Conservation (phyloP, 2,329 filamentous ascomycete species). For the Neofusicoccum ribis region DNA sequence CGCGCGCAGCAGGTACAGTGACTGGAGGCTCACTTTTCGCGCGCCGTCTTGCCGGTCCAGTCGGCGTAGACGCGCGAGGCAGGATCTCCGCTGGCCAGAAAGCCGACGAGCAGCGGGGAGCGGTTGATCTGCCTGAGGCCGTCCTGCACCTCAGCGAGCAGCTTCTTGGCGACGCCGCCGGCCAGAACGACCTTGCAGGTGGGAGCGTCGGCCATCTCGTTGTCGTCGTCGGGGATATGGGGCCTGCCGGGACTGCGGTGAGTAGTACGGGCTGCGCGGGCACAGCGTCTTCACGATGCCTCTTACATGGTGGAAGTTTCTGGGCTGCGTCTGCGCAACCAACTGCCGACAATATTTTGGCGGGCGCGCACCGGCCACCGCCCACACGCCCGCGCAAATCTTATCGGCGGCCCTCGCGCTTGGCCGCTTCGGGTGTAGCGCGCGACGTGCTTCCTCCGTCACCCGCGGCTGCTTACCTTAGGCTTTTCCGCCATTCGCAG, state of each 20-base stretch:
- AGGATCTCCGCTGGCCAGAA: conserved; percentile 88
- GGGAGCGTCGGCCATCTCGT: conserved; percentile 32
- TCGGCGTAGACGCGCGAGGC: conserved; percentile 92
- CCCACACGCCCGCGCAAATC: conserved; percentile 7
- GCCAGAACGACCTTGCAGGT: conserved; percentile 92
- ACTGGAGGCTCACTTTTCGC: conserved; percentile 75
- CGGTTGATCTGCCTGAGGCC: conserved; percentile 71
- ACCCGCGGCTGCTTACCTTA: conserved; percentile 20
- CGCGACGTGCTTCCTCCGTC: conserved; percentile 7
- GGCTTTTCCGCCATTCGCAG: conserved; percentile 17
- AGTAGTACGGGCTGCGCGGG: not conserved
- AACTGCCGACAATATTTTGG: conserved; percentile 18
- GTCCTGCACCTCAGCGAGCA: conserved; percentile 75
- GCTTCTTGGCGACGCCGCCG: conserved; percentile 78
- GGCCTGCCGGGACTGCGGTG: not conserved
- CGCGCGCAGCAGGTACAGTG: not conserved
- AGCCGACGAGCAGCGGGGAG: conserved; percentile 80
- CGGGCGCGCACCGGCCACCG: not conserved
- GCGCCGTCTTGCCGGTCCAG: conserved; percentile 95
- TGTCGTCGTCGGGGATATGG: not conserved
- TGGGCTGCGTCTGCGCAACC: not conserved
- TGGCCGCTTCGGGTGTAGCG: conserved; percentile 11
- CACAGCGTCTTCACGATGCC: not conserved
- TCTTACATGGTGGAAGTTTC: conserved; percentile 8
- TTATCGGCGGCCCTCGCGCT: conserved; percentile 11